Base-by-base conservation (phyloP, 1,139 yeast species). In the Debaryomyces psychrophilus region DNA sequence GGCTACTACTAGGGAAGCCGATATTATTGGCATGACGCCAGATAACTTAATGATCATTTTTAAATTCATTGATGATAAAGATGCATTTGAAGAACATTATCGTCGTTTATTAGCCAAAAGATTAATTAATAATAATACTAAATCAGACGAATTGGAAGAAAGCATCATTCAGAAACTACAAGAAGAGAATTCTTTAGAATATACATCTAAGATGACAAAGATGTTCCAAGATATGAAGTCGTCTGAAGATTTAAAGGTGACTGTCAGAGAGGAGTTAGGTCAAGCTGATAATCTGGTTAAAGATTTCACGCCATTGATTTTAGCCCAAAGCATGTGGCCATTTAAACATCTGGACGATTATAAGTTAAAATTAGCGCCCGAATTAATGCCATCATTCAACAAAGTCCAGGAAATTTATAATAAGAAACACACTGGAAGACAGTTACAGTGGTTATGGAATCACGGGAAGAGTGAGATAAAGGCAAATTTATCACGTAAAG, bases 171-270 rank as follows among this genome's bases (percentile, higher is more conserved):
- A 90, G 59, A 82, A 88, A 59, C 77, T 95, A 54, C 95, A 92
- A 64, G 89, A 88, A 50, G 96, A 88, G 52, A 92, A 95, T 66
- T 92, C 96, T 17, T 78, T 85, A 61, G 99, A 93, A 59, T 95
- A 90, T 65, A 92, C 98, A 2, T 86, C 90, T 48, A 93, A 90
- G 64, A 87, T 95, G 69, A 90, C 96, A 36, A 87, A 92, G 59
- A 95, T 95, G 99, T 92, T 95, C 67, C 89, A 88, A 61, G 99
- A 95, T 67, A 90, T 95, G 77, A 81, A 87, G 58, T 82, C 95
- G 3, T 90, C 97, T 0, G 83, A 82, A 51, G 95, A 90, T 51
- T 76, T 93, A 64, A 90, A 87, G 57, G 63, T 67, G 15, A 76
- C 79, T 49, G 90, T 90, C 62, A 83, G 79, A 58, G 82, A 79